Evolutionary conservation across 176 grass and related monocot species (phyloP).

Genomic region (Oryza brachyantha): DNA sequence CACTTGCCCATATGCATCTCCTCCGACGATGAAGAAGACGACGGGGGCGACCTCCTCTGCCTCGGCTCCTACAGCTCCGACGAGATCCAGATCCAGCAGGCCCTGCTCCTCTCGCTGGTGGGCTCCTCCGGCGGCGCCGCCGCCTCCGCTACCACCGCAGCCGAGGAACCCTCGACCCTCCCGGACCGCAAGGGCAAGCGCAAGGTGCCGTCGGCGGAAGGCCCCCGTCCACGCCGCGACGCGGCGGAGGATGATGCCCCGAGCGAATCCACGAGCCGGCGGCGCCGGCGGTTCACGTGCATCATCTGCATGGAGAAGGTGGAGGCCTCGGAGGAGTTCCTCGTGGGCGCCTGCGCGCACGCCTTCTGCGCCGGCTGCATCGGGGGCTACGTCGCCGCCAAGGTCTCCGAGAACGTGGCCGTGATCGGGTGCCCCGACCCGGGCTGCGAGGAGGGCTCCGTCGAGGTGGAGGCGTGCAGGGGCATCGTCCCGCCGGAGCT

Average conservation of each 20-base stretch:
- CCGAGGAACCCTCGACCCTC: background rate
- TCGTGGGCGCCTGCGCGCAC: slow-evolving; percentile 35
- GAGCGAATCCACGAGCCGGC: background rate
- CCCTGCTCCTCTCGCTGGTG: slow-evolving; percentile 41
- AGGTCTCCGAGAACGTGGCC: slow-evolving; percentile 38
- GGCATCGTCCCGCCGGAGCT: slow-evolving; percentile 42
- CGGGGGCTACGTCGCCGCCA: slow-evolving; percentile 27
- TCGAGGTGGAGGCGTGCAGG: slow-evolving; percentile 46
- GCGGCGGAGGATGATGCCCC: no score
- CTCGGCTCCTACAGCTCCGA: background rate
- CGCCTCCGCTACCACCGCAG: no score
- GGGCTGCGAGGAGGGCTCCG: slow-evolving; percentile 25
- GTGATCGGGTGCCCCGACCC: slow-evolving; percentile 51
- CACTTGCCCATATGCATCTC: slow-evolving; percentile 24
- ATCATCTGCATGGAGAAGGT: slow-evolving; percentile 55
- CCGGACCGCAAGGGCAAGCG: slow-evolving; percentile 40
- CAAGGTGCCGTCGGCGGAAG: slow-evolving; percentile 3
- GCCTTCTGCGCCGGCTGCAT: slow-evolving; percentile 50
- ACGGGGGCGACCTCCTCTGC: background rate
- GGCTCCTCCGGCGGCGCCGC: no score
- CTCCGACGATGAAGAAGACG: slow-evolving; percentile 17
- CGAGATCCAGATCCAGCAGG: slow-evolving; percentile 51
- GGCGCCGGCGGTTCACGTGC: slow-evolving; percentile 43
- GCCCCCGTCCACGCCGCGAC: no score
- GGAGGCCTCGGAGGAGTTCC: slow-evolving; percentile 21